These are phyloP conservation scores for Lentinula novae-zelandiae DNA, from an alignment of 1,284 basidiomycete species.

Conservation along the genomic window DNA sequence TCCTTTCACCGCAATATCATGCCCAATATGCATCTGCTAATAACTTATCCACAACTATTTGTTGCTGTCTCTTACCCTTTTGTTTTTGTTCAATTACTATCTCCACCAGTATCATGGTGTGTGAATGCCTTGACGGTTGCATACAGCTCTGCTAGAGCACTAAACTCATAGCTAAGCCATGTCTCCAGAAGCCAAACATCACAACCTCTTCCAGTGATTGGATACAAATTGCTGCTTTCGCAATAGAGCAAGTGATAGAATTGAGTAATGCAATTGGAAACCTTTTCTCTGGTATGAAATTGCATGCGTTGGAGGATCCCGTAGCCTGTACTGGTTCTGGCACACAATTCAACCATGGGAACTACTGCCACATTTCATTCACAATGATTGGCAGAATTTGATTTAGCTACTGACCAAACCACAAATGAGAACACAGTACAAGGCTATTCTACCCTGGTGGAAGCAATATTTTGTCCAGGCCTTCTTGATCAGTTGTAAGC, in stretches of 20 bases:
- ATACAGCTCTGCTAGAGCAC: too few species aligned
- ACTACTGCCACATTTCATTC: neutral
- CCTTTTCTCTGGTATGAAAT: neutral
- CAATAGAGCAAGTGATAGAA: conserved; percentile 2
- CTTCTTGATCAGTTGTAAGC: conserved; percentile 1
- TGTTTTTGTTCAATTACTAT: neutral
- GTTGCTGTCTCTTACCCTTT: neutral
- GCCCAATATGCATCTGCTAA: too few species aligned
- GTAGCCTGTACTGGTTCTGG: neutral
- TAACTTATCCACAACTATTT: too few species aligned
- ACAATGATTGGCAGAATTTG: conserved; percentile 8
- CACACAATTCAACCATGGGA: neutral
- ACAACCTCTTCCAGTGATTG: conserved; percentile 5
- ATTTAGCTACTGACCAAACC: conserved; percentile 1
- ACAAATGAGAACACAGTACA: conserved; percentile 1
- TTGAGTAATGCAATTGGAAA: neutral
- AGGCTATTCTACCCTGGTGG: neutral
- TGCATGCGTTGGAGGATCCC: neutral
- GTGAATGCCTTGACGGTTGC: neutral
- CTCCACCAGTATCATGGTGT: neutral
- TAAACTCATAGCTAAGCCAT: too few species aligned
- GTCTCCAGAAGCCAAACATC: conserved; percentile 10
- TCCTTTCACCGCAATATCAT: too few species aligned
- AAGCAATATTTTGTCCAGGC: neutral
- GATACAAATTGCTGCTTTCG: conserved; percentile 8